phyloP scores from a whole-genome alignment of 805 yeast species.

The Suhomyces faveliae region DNA sequence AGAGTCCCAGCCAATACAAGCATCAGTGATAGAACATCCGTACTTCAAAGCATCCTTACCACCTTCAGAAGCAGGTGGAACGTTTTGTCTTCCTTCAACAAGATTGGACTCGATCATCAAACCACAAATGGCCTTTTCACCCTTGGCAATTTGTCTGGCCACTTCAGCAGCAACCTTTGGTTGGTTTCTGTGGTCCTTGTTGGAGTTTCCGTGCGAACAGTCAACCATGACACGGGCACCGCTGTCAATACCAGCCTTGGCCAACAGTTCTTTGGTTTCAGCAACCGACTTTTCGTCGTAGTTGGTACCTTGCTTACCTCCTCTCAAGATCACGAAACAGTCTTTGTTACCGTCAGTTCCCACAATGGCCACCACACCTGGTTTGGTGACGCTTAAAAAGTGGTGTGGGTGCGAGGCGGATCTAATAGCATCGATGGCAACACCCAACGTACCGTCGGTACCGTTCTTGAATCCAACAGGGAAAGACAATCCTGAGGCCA shows the following conservation, averaged over 20 bases:
- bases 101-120: constrained; percentile 95
- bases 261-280: constrained; percentile 60
- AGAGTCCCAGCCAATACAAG: constrained; percentile 88
- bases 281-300: constrained; percentile 74
- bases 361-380: constrained; percentile 93
- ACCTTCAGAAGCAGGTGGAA: constrained; percentile 62
- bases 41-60: constrained; percentile 75
- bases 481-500: constrained; percentile 95
- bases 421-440: constrained; percentile 90
- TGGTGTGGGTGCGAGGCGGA: constrained; percentile 94
- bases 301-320: constrained; percentile 93
- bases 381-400: constrained; percentile 91
- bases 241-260: constrained; percentile 51
- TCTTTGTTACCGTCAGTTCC: constrained; percentile 93
- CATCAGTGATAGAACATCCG: constrained; percentile 97
- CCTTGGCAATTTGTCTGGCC: constrained; percentile 74
- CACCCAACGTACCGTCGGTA: constrained; percentile 93
- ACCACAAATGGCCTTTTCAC: constrained; percentile 80
- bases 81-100: constrained; percentile 89
- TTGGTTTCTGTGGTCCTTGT: constrained; percentile 87
- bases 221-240: constrained; percentile 82
- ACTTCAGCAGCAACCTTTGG: constrained; percentile 80
- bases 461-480: constrained; percentile 99
- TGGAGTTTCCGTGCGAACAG: constrained; percentile 96
- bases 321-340: constrained; percentile 89